Conservation (phyloP, 352 stramenopile species). For the Peronospora tabacina region DNA sequence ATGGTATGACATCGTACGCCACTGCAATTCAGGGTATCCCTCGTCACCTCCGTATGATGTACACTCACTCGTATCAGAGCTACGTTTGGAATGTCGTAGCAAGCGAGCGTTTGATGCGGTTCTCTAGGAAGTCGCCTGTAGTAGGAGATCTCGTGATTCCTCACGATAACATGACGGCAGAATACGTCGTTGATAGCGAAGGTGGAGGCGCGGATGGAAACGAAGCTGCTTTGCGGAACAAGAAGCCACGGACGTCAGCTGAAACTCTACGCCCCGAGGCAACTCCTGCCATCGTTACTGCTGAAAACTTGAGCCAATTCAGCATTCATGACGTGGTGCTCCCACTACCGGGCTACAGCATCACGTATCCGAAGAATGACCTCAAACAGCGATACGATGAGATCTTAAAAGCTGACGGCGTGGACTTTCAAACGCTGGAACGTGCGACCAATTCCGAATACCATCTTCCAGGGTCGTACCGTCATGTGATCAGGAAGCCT, state of each 20-base stretch:
- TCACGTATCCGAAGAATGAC: constrained; percentile 81
- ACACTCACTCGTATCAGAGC: constrained; percentile 91
- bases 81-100: constrained; percentile 93
- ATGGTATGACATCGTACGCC: constrained; percentile 49
- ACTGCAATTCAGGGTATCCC: constrained; percentile 72
- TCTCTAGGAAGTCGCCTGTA: constrained; percentile 54
- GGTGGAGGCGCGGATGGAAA: constrained; percentile 8
- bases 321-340: constrained; percentile 93
- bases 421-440: constrained; percentile 61
- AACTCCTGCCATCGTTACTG: constrained; percentile 52
- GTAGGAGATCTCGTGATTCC: constrained; percentile 89
- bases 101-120: constrained; percentile 82
- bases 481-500: constrained; percentile 87
- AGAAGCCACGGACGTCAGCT: constrained; percentile 26
- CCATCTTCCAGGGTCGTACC: constrained; percentile 89
- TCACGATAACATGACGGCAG: constrained; percentile 31
- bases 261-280: constrained; percentile 32
- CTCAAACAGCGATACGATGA: constrained; percentile 64
- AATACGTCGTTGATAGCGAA: constrained; percentile 31
- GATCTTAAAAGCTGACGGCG: constrained; percentile 45
- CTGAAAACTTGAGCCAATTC: constrained; percentile 87
- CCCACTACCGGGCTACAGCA: constrained; percentile 91
- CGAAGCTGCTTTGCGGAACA: constrained; percentile 12
- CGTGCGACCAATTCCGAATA: constrained; percentile 85
- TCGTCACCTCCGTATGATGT: constrained; percentile 87